phyloP scores from a whole-genome alignment of 2,329 filamentous ascomycete species.

The Metarhizium sp. region DNA sequence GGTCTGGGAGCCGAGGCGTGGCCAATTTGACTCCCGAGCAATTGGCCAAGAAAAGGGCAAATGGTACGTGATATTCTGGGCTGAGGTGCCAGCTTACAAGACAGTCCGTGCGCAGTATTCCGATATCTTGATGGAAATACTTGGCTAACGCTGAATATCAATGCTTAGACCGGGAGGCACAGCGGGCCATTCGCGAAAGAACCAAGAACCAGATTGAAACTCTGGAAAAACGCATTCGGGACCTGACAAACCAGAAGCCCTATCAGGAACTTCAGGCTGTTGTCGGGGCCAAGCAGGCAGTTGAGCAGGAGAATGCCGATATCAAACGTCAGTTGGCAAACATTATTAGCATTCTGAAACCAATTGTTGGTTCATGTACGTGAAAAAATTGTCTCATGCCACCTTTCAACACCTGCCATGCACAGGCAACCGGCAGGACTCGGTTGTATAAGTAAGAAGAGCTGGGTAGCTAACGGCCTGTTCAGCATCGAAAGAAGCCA shows the following conservation, averaged over 20 bases:
- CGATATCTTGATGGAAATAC: background rate
- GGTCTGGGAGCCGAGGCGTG: conserved; percentile 37
- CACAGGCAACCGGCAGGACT: background rate
- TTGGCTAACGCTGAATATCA: background rate
- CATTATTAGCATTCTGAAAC: conserved; percentile 55
- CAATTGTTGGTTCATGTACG: conserved; percentile 34
- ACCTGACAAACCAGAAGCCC: conserved; percentile 70
- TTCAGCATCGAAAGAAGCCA: background rate
- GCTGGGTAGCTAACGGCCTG: background rate
- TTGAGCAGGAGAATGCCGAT: conserved; percentile 72
- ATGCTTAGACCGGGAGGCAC: conserved; percentile 65
- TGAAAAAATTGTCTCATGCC: background rate
- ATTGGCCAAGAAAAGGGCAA: conserved; percentile 56
- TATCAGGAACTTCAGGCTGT: conserved; percentile 75
- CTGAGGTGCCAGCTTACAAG: no score
- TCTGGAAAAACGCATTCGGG: conserved; percentile 62
- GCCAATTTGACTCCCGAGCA: conserved; percentile 65
- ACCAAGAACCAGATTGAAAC: conserved; percentile 72
- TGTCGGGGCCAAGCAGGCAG: conserved; percentile 64
- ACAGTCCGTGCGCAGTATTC: no score
- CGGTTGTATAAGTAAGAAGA: no score
- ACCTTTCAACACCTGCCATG: background rate
- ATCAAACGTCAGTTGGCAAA: conserved; percentile 59
- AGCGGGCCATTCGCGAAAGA: conserved; percentile 74
- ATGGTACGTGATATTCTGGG: conserved; percentile 32